Evolutionary conservation across 129 eudicot genomes (phyloP).

Genomic region (Lactuca sativa): DNA sequence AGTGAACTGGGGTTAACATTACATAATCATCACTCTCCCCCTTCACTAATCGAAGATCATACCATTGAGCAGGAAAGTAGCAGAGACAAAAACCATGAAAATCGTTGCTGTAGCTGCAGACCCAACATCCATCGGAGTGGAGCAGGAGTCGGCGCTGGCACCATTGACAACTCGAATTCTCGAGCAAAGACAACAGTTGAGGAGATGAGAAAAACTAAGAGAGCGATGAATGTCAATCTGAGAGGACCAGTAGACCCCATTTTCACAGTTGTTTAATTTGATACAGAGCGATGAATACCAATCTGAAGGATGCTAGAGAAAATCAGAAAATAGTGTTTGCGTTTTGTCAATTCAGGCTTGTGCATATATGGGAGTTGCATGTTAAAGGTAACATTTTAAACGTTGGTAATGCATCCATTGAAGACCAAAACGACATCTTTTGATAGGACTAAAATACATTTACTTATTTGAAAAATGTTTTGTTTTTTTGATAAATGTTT

Average conservation of each 20-base stretch:
- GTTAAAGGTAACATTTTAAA: slow-evolving; percentile 14
- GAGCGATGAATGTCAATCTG: slow-evolving; percentile 22
- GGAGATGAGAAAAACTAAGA: slow-evolving; percentile 9
- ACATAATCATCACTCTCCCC: neutral
- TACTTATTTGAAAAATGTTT: no score
- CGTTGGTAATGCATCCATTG: slow-evolving; percentile 18
- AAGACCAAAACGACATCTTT: neutral
- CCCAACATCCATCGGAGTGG: slow-evolving; percentile 32
- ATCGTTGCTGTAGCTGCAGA: slow-evolving; percentile 1
- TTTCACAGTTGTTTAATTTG: slow-evolving; percentile 1
- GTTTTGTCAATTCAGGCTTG: neutral
- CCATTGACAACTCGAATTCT: slow-evolving; percentile 9
- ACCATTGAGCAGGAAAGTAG: slow-evolving; percentile 16
- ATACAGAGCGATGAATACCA: neutral
- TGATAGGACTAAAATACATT: neutral
- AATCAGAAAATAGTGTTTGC: neutral
- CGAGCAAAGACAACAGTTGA: slow-evolving; percentile 12
- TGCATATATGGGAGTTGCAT: neutral
- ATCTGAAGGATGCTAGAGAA: neutral
- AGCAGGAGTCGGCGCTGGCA: slow-evolving; percentile 26
- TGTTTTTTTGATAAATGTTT: no score
- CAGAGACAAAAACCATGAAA: slow-evolving; percentile 6
- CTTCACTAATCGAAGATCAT: slow-evolving; percentile 14
- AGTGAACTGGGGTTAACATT: neutral
- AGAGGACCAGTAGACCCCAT: slow-evolving; percentile 15